phyloP scores from a whole-genome alignment of 495 filamentous ascomycete species.

The Trichoderma virens region DNA sequence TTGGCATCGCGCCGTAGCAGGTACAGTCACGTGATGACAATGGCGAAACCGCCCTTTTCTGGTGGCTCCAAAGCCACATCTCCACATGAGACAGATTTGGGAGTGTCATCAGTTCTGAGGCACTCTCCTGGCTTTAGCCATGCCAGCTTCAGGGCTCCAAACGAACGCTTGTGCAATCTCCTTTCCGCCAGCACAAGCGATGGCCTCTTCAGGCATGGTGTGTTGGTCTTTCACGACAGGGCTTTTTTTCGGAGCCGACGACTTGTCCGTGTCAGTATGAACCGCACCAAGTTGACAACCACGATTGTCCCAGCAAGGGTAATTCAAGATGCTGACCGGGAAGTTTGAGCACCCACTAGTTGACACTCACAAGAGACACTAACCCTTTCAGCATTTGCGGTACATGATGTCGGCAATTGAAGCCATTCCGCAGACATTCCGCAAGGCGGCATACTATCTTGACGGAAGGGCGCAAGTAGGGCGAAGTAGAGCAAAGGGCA shows the following conservation, averaged over 20 bases:
- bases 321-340: not conserved
- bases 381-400: not conserved
- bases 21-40: no score
- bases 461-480: not conserved
- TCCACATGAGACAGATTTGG: no score
- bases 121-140: no score
- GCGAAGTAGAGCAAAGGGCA: not conserved
- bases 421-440: not conserved
- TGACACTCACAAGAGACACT: not conserved
- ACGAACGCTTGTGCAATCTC: no score
- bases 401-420: not conserved
- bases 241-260: not conserved
- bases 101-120: no score
- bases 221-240: not conserved
- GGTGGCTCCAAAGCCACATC: no score
- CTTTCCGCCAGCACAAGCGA: no score
- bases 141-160: no score
- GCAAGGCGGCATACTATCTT: not conserved
- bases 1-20: no score
- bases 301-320: not conserved
- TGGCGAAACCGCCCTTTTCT: no score
- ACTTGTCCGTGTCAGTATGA: no score
- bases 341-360: constrained; percentile 1
- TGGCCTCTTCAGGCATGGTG: not conserved
- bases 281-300: not conserved